These are phyloP conservation scores for Quercus mongolica DNA, from an alignment of 306 rosid genomes.

Conservation along the genomic window DNA sequence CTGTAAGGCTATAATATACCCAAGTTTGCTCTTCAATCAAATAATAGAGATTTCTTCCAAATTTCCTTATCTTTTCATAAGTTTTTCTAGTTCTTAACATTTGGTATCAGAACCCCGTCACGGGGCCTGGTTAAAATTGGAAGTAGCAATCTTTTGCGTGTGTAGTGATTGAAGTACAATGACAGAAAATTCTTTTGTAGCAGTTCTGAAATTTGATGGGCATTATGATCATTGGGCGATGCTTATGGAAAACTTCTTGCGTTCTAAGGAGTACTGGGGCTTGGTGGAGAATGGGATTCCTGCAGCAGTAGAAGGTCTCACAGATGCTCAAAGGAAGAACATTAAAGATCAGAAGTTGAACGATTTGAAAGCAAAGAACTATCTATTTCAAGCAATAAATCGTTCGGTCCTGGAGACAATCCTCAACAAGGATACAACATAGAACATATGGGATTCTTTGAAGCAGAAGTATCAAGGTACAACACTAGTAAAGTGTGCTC, in stretches of 20 bases:
- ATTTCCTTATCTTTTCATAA: too few relatives aligned
- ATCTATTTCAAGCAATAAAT: background rate
- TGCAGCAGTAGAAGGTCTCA: background rate
- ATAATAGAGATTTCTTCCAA: too few relatives aligned
- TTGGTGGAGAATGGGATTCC: conserved; percentile 1
- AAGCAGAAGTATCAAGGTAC: too few relatives aligned
- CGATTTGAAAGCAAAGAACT: background rate
- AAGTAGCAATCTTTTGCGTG: too few relatives aligned
- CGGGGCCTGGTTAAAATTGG: background rate
- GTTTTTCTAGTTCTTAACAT: too few relatives aligned
- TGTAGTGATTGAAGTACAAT: too few relatives aligned
- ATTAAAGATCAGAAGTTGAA: background rate
- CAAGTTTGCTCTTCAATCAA: too few relatives aligned
- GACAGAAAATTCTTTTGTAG: too few relatives aligned
- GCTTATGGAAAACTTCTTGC: background rate
- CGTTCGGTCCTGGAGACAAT: background rate
- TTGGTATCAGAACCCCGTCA: background rate
- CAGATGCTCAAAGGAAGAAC: background rate
- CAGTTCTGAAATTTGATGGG: too few relatives aligned
- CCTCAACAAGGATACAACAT: background rate
- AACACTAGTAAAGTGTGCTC: too few relatives aligned
- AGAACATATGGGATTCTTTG: background rate
- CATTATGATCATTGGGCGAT: too few relatives aligned
- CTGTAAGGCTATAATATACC: too few relatives aligned
- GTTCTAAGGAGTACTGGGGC: background rate